Conservation (phyloP, 352 stramenopile species). For the Pythium inflatum region DNA sequence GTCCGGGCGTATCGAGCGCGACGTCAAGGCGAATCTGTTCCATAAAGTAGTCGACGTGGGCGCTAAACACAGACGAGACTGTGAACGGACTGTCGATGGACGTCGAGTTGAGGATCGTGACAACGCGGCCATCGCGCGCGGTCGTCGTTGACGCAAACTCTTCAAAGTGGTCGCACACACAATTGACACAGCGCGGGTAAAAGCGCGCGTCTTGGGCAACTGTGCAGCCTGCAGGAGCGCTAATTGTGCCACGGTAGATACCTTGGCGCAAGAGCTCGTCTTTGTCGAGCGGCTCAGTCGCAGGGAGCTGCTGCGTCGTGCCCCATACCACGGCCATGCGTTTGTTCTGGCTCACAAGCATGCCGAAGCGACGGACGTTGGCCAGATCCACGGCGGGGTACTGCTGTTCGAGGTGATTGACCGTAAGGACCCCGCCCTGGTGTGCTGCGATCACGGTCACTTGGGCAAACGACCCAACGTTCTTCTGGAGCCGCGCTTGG, state of each 20-base stretch:
- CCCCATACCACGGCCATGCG: constrained; percentile 11
- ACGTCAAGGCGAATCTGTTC: constrained; percentile 18
- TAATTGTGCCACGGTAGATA: constrained; percentile 19
- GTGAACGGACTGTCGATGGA: constrained; percentile 9
- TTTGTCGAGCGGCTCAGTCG: constrained; percentile 4
- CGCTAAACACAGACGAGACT: constrained; percentile 4
- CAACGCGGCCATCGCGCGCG: neutral
- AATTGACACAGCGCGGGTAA: constrained; percentile 11
- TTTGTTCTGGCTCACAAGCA: constrained; percentile 18
- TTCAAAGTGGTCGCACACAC: constrained; percentile 21
- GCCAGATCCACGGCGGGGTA: constrained; percentile 9
- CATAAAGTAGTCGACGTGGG: constrained; percentile 23
- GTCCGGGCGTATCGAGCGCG: neutral
- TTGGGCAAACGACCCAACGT: constrained; percentile 6
- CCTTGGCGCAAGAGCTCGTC: constrained; percentile 19
- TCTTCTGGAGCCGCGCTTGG: constrained; percentile 5
- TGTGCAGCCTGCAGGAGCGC: neutral
- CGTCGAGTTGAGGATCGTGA: constrained; percentile 18
- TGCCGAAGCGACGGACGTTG: constrained; percentile 11
- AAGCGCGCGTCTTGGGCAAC: constrained; percentile 10
- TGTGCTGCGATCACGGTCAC: constrained; percentile 12
- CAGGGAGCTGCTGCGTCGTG: constrained; percentile 9
- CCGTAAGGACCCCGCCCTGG: neutral
- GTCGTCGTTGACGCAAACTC: constrained; percentile 10
- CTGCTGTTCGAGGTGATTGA: constrained; percentile 12